phyloP scores from a whole-genome alignment of 2,329 filamentous ascomycete genomes.

The Aschersonia sp. region DNA sequence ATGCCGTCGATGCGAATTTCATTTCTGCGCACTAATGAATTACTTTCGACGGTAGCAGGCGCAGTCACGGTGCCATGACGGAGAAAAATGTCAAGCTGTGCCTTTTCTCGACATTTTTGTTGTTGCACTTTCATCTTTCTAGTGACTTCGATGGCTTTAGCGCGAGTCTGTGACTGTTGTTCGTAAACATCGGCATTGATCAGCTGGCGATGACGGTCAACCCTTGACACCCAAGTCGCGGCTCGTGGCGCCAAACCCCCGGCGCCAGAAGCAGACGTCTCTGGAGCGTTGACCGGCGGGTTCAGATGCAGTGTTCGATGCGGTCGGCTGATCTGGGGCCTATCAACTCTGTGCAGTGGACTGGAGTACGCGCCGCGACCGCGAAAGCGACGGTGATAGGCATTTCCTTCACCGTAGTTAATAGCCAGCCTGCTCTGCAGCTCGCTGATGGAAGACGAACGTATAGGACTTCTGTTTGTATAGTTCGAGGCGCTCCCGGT shows the following conservation, averaged over 20 bases:
- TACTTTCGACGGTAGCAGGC: conserved; percentile 10
- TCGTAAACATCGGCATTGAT: conserved; percentile 72
- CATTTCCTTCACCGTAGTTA: conserved; percentile 3
- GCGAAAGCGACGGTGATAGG: conserved; percentile 3
- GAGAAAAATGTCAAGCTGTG: conserved; percentile 30
- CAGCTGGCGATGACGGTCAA: conserved; percentile 64
- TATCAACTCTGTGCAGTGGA: conserved; percentile 20
- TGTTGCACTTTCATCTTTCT: conserved; percentile 40
- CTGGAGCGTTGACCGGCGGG: conserved; percentile 15
- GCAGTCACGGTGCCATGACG: conserved; percentile 11
- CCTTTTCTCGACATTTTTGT: conserved; percentile 42
- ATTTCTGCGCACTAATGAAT: conserved; percentile 25
- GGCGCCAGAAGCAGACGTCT: conserved; percentile 20
- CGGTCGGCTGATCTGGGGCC: conserved; percentile 22
- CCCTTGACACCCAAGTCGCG: conserved; percentile 51
- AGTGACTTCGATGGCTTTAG: conserved; percentile 59
- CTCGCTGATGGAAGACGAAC: conserved; percentile 14
- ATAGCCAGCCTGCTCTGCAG: neutral
- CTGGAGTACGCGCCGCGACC: conserved; percentile 15
- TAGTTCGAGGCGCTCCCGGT: conserved; percentile 18
- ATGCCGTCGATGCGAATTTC: conserved; percentile 59
- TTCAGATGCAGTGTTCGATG: conserved; percentile 53
- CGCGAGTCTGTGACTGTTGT: conserved; percentile 53
- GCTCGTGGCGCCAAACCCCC: conserved; percentile 15
- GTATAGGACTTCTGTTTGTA: conserved; percentile 16